phyloP scores from a whole-genome alignment of 1,284 basidiomycete species.

The Austroboletus olivaceoglutinosus region DNA sequence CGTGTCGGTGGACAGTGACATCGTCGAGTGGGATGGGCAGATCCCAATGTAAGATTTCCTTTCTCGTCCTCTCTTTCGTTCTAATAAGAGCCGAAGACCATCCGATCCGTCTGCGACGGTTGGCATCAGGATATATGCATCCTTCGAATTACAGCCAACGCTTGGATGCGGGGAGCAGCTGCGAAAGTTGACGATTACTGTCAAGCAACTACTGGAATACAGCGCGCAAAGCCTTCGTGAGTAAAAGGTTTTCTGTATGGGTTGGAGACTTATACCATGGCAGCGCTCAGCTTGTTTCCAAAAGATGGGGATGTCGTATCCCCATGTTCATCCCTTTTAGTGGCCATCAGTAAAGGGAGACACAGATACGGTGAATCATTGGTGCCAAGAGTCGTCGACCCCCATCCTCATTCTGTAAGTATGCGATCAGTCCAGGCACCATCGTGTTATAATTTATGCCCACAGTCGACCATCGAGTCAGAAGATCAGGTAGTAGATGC shows the following conservation, averaged over 20 bases:
- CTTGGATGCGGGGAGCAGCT: background rate
- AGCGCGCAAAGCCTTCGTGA: background rate
- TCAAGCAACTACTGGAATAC: background rate
- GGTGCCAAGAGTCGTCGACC: background rate
- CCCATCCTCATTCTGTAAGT: background rate
- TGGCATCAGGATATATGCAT: background rate
- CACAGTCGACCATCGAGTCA: background rate
- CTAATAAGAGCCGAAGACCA: background rate
- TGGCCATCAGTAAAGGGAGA: background rate
- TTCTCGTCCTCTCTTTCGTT: background rate
- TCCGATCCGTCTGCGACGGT: background rate
- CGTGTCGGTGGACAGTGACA: background rate
- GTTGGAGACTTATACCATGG: background rate
- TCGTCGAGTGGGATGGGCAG: background rate
- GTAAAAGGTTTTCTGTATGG: background rate
- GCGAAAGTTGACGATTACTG: background rate
- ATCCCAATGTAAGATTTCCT: background rate
- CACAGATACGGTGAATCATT: background rate
- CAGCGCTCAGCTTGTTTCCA: background rate
- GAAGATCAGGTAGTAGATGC: background rate
- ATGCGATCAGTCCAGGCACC: too few relatives aligned
- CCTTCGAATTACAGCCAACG: background rate
- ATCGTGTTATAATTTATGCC: background rate
- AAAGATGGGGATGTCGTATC: background rate
- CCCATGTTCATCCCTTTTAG: background rate